Evolutionary conservation across 768 basidiomycete species (phyloP).

Genomic region (Mycena crocata): DNA sequence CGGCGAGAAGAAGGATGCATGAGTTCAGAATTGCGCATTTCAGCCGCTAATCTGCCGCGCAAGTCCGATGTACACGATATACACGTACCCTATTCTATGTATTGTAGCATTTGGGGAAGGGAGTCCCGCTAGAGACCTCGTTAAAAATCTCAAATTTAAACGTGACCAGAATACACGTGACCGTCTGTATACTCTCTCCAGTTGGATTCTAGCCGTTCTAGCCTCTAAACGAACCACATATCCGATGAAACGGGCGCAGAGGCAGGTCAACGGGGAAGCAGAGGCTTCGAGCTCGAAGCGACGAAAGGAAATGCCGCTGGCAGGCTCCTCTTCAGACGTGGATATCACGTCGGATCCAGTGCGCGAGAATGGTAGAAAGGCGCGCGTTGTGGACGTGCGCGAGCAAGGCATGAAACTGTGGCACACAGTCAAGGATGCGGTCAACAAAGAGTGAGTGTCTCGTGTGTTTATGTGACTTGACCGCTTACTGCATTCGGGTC

Average conservation of each 20-base stretch:
- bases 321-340: conserved; percentile 53
- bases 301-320: conserved; percentile 44
- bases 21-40: conserved; percentile 62
- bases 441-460: conserved; percentile 90
- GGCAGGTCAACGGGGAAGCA: conserved; percentile 48
- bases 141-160: no score
- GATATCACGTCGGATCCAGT: conserved; percentile 52
- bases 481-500: conserved; percentile 42
- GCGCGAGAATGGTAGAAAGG: conserved; percentile 39
- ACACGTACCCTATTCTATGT: neutral
- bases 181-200: no score
- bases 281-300: conserved; percentile 59
- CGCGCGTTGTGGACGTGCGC: conserved; percentile 56
- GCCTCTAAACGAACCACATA: no score
- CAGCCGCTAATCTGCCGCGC: conserved; percentile 1
- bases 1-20: conserved; percentile 61
- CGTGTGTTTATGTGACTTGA: conserved; percentile 39
- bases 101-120: neutral
- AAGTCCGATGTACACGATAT: neutral
- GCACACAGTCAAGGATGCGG: conserved; percentile 84
- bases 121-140: no score
- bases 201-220: no score
- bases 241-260: conserved; percentile 55
- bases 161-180: no score
- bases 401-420: conserved; percentile 79